Base-by-base conservation (phyloP, 129 eudicot species). In the Ambrosia artemisiifolia region DNA sequence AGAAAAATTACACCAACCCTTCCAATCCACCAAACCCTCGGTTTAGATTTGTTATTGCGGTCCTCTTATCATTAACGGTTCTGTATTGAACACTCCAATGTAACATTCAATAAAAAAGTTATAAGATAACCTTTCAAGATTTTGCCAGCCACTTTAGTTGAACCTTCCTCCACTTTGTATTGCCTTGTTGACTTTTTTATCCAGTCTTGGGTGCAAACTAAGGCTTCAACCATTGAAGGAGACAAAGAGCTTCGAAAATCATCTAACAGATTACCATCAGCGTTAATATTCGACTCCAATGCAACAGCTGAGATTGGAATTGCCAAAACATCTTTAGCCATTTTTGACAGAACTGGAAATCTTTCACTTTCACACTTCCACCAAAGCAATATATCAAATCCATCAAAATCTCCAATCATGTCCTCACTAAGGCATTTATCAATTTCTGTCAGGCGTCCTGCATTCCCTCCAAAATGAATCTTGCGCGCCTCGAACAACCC, bases 311-410 rank as follows among this genome's bases (percentile, higher is more conserved):
- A 18, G 17, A 70, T 54, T 5, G 64, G 75, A 20, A 55, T 14
- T 4, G 42, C 66, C 65, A 55, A 20, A 55, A 70, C 75, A 70
- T 54, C 75, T 44, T 54, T 70, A 36, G 75, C 75, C 63, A 70
- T 54, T 70, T 49, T 70, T 35, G 75, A 54, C 5, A 70, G 63
- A 54, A 70, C n/a, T 19, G 53, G 38, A 36, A 1, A 70, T 20
- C 36, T 54, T 6, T 20, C 20, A 53, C 65, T 70, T 11, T 35
- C 5, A 19, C 2, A 3, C 35, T 70, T 70, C 65, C 55, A 71
- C 75, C 65, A 71, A 19, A 6, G 51, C 38, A 71, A 28, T 28
- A 55, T 5, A 33, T 71, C 75, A 24, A 40, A 40, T 0, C 54
- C 55, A 54, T 51, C 64, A 70, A 2, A 12, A 53, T 53, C 11